Conservation (phyloP, 352 stramenopile species). For the Phytophthora citrophthora region DNA sequence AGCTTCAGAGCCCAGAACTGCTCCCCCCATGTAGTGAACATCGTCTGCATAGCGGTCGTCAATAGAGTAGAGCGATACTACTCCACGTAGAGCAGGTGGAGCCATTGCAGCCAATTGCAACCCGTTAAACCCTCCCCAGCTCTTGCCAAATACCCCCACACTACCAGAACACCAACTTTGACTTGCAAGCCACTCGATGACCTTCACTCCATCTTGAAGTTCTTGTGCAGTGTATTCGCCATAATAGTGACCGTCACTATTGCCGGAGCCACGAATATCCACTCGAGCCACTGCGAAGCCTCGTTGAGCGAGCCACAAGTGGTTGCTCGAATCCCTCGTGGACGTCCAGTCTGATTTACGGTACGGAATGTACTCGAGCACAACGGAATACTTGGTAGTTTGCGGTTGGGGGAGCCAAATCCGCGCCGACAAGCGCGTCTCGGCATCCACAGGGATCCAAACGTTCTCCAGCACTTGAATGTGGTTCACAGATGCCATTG, state of each 20-base stretch:
- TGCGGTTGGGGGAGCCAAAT: slow-evolving; percentile 42
- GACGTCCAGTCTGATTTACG: slow-evolving; percentile 57
- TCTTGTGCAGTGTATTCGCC: slow-evolving; percentile 57
- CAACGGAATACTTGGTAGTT: slow-evolving; percentile 35
- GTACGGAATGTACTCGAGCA: slow-evolving; percentile 67
- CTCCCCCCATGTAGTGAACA: slow-evolving; percentile 55
- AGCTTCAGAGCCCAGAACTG: slow-evolving; percentile 53
- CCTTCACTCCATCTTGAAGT: slow-evolving; percentile 48
- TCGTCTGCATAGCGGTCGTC: slow-evolving; percentile 63
- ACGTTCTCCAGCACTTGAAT: slow-evolving; percentile 47
- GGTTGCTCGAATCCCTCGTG: slow-evolving; percentile 48
- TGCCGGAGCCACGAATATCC: slow-evolving; percentile 55
- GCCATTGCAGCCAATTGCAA: slow-evolving; percentile 52
- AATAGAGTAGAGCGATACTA: slow-evolving; percentile 63
- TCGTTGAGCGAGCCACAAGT: slow-evolving; percentile 53
- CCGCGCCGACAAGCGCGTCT: slow-evolving; percentile 38
- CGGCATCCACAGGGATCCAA: slow-evolving; percentile 40
- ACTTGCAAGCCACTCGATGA: slow-evolving; percentile 53
- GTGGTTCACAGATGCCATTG: not conserved
- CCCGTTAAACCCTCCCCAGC: slow-evolving; percentile 61
- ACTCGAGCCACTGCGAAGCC: slow-evolving; percentile 55
- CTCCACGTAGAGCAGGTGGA: slow-evolving; percentile 43
- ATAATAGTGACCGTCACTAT: slow-evolving; percentile 48
- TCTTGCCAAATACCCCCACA: slow-evolving; percentile 58
- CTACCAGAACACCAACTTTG: slow-evolving; percentile 53